phyloP scores from a whole-genome alignment of 768 basidiomycete species.

The Collybia nuda region DNA sequence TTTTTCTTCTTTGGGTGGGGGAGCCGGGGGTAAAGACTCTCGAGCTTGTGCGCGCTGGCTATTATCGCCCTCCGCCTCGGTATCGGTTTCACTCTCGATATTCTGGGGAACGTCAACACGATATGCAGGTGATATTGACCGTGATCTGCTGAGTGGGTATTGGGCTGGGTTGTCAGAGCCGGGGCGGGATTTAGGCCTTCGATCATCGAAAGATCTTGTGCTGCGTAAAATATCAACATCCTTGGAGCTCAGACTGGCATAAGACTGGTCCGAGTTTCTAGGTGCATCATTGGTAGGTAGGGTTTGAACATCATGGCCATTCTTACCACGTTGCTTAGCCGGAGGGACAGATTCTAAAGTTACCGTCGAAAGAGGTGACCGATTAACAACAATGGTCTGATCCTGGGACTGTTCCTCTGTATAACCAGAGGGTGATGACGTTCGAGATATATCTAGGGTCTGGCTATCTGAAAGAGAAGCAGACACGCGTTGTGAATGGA shows the following conservation, averaged over 20 bases:
- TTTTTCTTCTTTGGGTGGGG: conserved; percentile 40
- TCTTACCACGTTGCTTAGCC: conserved; percentile 16
- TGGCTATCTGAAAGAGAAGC: conserved; percentile 16
- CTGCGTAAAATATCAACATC: conserved; percentile 22
- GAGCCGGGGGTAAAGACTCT: conserved; percentile 34
- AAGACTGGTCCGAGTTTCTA: conserved; percentile 17
- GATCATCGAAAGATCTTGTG: conserved; percentile 20
- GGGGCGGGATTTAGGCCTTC: conserved; percentile 21
- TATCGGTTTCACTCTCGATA: conserved; percentile 75
- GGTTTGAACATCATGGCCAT: conserved; percentile 4
- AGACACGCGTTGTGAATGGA: conserved; percentile 16
- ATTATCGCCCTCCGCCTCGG: conserved; percentile 56
- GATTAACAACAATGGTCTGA: conserved; percentile 37
- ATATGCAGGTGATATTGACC: conserved; percentile 61
- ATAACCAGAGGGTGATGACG: conserved; percentile 37
- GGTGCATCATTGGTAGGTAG: conserved; percentile 12
- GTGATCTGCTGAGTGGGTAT: conserved; percentile 34
- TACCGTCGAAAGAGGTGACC: conserved; percentile 23
- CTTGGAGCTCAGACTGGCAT: conserved; percentile 23
- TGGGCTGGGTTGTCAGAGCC: conserved; percentile 26
- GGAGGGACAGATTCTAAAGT: conserved; percentile 23
- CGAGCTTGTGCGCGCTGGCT: conserved; percentile 16
- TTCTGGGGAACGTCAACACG: conserved; percentile 69
- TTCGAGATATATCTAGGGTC: conserved; percentile 12
- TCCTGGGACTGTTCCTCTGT: conserved; percentile 36